Evolutionary conservation across 805 yeast species (phyloP), one percentile per base, ranked within the genome.

Genomic region (Candida sakaeoensis): DNA sequence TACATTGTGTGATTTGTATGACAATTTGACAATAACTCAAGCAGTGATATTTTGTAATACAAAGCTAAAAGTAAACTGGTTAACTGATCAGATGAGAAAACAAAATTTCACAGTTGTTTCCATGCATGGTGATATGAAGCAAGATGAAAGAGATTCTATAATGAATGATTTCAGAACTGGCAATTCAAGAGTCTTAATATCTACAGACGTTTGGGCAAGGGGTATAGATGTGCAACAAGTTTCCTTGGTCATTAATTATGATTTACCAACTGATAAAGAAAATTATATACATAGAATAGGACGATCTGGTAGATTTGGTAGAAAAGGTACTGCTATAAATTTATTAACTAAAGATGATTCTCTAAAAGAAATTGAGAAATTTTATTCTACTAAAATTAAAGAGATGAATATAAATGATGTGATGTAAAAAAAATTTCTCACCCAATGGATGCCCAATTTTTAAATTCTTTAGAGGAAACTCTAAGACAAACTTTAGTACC

Each of bases 181-280:
- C 44, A 79, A 85, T 51, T 86, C 96, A 40, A 79, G 99, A 61
- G 91, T 93, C 37, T 73, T 93, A 61, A 93, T 93, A 60, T 84
- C 97, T 51, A 93, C 99, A 30, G 99, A 93, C 68, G 85, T 93
- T 56, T 85, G 91, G 83, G 99, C 99, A 37, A 79, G 99, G 68
- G 99, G 99, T 60, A 93, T 91, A 51, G 99, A 91, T 68, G 98
- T 91, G 45, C 99, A 91, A 72, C 98, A 91, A 62, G 96, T 91
- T 36, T 90, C 97, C 9, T 70, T 91, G 51, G 99, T 91, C 45
- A 87, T 91, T 58, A 91, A 91, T 76, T 91, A 86, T 70, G 99
- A 91, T 66, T 71, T 91, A 63, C 98, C 99, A 41, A 65, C 78
- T 49, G 89, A 93, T 75, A 81, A 83, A 61, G 98, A 91, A 67